Evolutionary conservation across 2,329 filamentous ascomycete species (phyloP).

Genomic region (Neonectria hederae): DNA sequence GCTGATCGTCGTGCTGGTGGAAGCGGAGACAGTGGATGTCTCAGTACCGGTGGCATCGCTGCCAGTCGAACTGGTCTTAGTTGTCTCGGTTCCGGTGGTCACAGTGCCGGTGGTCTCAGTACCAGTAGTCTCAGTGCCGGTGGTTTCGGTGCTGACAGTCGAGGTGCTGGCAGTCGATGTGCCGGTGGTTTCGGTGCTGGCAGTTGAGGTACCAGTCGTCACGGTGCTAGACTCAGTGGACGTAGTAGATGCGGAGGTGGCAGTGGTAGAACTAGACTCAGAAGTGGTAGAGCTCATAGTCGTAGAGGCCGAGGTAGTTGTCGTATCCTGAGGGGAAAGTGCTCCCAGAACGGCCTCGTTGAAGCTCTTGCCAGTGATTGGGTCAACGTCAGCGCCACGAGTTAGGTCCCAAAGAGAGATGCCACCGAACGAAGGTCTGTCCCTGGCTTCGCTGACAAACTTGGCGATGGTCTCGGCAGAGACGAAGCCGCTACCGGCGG

Average conservation of each 20-base stretch:
- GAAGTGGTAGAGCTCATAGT: slow-evolving; percentile 17
- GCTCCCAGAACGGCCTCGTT: slow-evolving; percentile 36
- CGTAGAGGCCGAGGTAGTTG: slow-evolving; percentile 21
- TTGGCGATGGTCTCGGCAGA: slow-evolving; percentile 45
- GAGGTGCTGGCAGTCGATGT: no score
- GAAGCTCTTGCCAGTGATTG: slow-evolving; percentile 47
- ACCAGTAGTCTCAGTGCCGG: background rate
- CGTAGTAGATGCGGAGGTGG: slow-evolving; percentile 25
- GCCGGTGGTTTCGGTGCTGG: background rate
- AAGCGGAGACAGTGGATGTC: background rate
- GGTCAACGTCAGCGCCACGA: slow-evolving; percentile 43
- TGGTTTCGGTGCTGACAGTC: slow-evolving; percentile 7
- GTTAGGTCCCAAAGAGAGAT: slow-evolving; percentile 58
- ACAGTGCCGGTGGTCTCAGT: slow-evolving; percentile 5
- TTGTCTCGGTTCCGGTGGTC: background rate
- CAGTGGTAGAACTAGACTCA: slow-evolving; percentile 18
- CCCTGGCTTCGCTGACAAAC: slow-evolving; percentile 52
- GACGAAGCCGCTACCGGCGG: slow-evolving; percentile 49
- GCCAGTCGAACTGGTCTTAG: background rate
- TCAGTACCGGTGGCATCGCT: slow-evolving; percentile 14
- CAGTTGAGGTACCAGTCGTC: background rate
- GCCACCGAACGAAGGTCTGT: slow-evolving; percentile 54
- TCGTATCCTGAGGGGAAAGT: slow-evolving; percentile 20
- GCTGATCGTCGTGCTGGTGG: background rate
- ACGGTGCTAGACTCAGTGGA: slow-evolving; percentile 6